Evolutionary conservation across 1,139 yeast genomes (phyloP).

Genomic region (Nakaseomyces bracarensis): DNA sequence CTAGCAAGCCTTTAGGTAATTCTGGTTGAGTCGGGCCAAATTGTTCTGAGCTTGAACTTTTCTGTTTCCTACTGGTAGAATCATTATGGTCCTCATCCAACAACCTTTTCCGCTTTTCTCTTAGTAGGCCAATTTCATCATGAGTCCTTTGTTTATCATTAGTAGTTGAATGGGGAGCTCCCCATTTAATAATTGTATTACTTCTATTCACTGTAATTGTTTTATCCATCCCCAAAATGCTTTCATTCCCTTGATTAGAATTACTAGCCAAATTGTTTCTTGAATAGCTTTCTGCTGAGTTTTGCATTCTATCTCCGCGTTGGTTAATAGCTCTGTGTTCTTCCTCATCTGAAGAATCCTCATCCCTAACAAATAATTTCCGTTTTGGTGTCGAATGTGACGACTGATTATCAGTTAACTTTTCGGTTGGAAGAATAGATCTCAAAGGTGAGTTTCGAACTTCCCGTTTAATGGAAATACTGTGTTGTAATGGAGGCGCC

Average conservation of each 20-base stretch:
- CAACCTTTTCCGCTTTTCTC: neutral
- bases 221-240: slow-evolving; percentile 7
- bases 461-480: neutral
- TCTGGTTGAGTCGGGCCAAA: slow-evolving; percentile 35
- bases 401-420: neutral
- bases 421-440: neutral
- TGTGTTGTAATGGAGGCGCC: neutral
- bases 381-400: slow-evolving; percentile 1
- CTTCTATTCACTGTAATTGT: slow-evolving; percentile 11
- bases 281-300: neutral
- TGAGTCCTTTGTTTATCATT: neutral
- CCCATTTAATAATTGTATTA: slow-evolving; percentile 29
- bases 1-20: slow-evolving; percentile 32
- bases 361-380: slow-evolving; percentile 15
- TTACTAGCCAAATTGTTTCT: too few species aligned
- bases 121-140: neutral
- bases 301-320: neutral
- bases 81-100: neutral
- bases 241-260: neutral
- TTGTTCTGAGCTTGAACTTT: slow-evolving; percentile 10
- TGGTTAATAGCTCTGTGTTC: neutral
- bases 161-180: slow-evolving; percentile 11
- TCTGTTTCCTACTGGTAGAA: slow-evolving; percentile 2
- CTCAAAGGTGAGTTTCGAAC: neutral
- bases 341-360: slow-evolving; percentile 7